Base-by-base conservation (phyloP, 1,284 basidiomycete species). In the Cryptococcus amylolentus region DNA sequence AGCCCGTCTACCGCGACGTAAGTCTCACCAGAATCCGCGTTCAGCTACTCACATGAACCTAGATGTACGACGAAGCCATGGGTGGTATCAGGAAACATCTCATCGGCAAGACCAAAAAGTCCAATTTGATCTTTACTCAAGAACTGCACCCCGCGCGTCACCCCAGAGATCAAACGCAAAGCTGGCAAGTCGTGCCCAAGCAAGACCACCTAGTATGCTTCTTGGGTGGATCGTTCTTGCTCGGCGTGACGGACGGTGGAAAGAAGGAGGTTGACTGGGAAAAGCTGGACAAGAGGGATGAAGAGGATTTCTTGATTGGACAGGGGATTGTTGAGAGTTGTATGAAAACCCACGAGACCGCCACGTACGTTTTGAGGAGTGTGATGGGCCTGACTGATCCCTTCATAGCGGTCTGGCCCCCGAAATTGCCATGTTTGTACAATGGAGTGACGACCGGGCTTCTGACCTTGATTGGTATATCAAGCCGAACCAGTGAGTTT, bases 121-220 rank as follows among this genome's bases (percentile, higher is more conserved):
- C 80, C 48, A 79, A 84, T 1, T 76, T 93, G 62, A 81, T 86
- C 28, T 93, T 89, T 76, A 95, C 90, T 0, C 84, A 87, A 49
- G 94, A 98, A 73, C 82, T 97, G 5, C 62, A 69, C 14, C 79
- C 78, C 7, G 61, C 63, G 1, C 64, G 69, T 45, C 60, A 73
- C 43, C 64, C 66, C 3, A 37, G 65, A 56, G 56, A 63, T 46
- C 53, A 51, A 5, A 13, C 64, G 89, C 56, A 88, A 31, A 75
- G 78, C 51, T 91, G 88, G 88, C 80, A 81, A 26, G 78, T 88
- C 14, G 80, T 82, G 1, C 88, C 88, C 14, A 95, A 96, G 76
- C 94, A 98, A 79, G 94, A 98, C 73, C 94, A 97, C 74, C 84
- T 98, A 20, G 93, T 91, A 1, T 97, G 94, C 77, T 98, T 97